Percentiles rank a stretch among this genome's conserved stretches.
phyloP scores from a whole-genome alignment of 441 rosid species.

The Populus tomentosa region DNA sequence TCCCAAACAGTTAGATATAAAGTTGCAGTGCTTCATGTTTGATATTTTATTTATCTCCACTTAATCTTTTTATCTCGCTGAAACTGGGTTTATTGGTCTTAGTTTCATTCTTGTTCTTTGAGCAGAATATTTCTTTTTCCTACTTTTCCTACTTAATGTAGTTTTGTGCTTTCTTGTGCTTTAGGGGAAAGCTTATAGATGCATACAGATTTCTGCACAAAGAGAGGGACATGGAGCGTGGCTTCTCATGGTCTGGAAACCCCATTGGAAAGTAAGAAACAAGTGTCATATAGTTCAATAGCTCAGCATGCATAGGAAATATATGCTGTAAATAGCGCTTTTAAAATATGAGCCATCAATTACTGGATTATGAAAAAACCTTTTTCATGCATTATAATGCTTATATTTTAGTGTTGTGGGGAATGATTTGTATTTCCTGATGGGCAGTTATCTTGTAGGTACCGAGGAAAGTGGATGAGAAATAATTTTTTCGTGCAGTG shows the following conservation, averaged over 20 bases:
- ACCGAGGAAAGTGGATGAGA: constrained; percentile 87
- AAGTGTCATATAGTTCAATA: not conserved
- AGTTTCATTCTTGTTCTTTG: not conserved
- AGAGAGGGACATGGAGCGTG: constrained; percentile 80
- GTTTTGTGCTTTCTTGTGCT: constrained; percentile 17
- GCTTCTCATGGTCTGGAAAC: constrained; percentile 96
- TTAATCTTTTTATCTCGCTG: not conserved
- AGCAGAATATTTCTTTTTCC: not conserved
- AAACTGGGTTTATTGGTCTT: not conserved
- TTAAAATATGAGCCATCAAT: not conserved
- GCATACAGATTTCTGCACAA: constrained; percentile 81
- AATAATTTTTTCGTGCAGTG: constrained; percentile 39
- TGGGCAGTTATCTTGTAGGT: constrained; percentile 39
- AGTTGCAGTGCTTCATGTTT: not conserved
- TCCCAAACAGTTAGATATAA: not conserved
- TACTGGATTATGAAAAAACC: not conserved
- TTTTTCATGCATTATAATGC: not conserved
- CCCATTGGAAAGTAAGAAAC: constrained; percentile 90
- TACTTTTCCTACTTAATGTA: not conserved
- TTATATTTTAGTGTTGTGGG: not conserved
- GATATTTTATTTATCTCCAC: not conserved
- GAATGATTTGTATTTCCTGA: not conserved
- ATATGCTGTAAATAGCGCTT: not conserved
- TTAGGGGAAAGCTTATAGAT: constrained; percentile 83
- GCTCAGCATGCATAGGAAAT: not conserved